Base-by-base conservation (phyloP, 345 rosid genomes). In the Xanthoceras sorbifolium region DNA sequence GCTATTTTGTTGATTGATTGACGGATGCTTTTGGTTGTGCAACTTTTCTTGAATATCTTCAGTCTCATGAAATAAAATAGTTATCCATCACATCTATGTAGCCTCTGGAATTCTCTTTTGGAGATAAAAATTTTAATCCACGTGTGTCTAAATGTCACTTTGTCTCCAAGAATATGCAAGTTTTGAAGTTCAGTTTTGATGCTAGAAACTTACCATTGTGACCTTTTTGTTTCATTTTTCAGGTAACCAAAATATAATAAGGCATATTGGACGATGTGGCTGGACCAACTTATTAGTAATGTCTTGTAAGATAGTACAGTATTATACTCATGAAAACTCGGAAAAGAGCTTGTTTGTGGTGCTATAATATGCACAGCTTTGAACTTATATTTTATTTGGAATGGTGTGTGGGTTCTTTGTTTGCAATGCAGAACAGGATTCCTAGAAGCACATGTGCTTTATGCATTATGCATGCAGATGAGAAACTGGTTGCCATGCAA, bases 181-280 rank as follows among this genome's bases (percentile, higher is more conserved):
- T 73, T 42, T 73, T 38, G 9, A 11, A n/a, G 74, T 2, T 44
- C 4, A 3, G 40, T 54, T 57, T 67, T 42, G 74, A 61, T 20
- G 42, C 68, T 5, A 36, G 38, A 61, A 42, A 25, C 69, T 44
- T 1, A 73, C 57, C 28, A 26, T 28, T 44, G 14, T n/a, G 20
- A 26, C 17, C 11, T 36, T 36, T 17, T 28, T 61, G 11, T 20
- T 28, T 44, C 5, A 1, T 6, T 20, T 42, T 12, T 31, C 69
- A 73, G 76, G 69, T 62, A 40, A 31, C 20, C 25, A 6, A 5
- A 67, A 46, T 63, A 61, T 44, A 62, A 73, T 73, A 73, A 73
- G 68, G 69, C 61, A 29, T 44, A n/a, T 63, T 46, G 68, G 76
- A 62, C 62, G 61, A 44, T 29, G 69, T 34, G 67, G 22, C 36